These are phyloP conservation scores for Phlyctochytrium arcticum DNA, from an alignment of 192 early-diverging fungal species.

Conservation along the genomic window DNA sequence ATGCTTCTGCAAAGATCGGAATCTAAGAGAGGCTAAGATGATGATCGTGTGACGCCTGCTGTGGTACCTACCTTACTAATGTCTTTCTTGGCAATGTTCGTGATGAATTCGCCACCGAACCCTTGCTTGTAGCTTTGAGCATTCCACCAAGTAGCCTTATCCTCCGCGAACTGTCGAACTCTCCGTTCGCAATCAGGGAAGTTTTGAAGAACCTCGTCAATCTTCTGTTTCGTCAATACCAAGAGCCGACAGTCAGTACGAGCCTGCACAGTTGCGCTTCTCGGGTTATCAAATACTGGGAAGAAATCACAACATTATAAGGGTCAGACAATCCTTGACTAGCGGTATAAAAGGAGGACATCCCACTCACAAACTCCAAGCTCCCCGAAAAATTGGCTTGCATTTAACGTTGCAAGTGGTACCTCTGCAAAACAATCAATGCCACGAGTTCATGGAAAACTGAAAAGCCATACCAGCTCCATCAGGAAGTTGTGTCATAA, in stretches of 20 bases:
- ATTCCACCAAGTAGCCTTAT: slow-evolving; percentile 25
- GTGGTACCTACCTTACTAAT: slow-evolving; percentile 28
- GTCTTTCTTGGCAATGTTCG: slow-evolving; percentile 39
- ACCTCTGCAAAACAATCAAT: not conserved
- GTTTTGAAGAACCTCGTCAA: slow-evolving; percentile 20
- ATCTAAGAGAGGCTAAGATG: slow-evolving; percentile 24
- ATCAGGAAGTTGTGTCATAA: slow-evolving; percentile 22
- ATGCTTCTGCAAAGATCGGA: slow-evolving; percentile 30
- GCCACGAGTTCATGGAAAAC: too few species aligned
- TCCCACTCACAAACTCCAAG: slow-evolving; percentile 34
- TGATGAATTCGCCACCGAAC: slow-evolving; percentile 47
- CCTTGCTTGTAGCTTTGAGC: slow-evolving; percentile 1
- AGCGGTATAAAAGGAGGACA: too few species aligned
- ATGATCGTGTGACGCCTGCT: not conserved
- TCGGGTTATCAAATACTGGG: slow-evolving; percentile 24
- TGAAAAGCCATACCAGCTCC: slow-evolving; percentile 2
- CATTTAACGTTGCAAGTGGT: slow-evolving; percentile 14
- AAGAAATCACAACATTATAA: too few species aligned
- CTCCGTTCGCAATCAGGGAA: slow-evolving; percentile 17
- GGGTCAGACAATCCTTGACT: too few species aligned
- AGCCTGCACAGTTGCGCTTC: slow-evolving; percentile 35
- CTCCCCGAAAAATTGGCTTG: slow-evolving; percentile 36
- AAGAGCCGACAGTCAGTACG: slow-evolving; percentile 30
- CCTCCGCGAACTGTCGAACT: slow-evolving; percentile 17
- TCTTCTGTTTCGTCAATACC: slow-evolving; percentile 39